Percentiles rank a stretch among this genome's conserved stretches.
Conservation (phyloP, 331 rosid genomes). For the Erythrophleum ivorense region DNA sequence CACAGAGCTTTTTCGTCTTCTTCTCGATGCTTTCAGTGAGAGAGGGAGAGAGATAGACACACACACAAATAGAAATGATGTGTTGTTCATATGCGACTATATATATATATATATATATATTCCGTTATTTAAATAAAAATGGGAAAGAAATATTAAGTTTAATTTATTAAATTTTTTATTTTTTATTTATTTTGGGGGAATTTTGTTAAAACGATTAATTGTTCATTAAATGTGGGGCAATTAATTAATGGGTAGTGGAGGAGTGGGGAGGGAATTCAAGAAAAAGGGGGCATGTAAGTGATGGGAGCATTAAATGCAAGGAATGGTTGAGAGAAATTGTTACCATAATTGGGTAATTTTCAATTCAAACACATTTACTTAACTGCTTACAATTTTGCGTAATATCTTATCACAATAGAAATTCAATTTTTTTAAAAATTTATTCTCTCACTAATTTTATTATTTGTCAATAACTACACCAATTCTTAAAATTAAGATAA, state of each 20-base stretch:
- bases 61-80: not conserved
- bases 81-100: not conserved
- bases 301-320: conserved; percentile 66
- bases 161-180: conserved; percentile 28
- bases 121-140: not conserved
- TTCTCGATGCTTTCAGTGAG: not conserved
- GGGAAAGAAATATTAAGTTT: conserved; percentile 37
- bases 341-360: conserved; percentile 34
- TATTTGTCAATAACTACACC: not conserved
- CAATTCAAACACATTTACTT: conserved; percentile 25
- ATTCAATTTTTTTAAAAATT: not conserved
- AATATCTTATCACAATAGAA: conserved; percentile 3
- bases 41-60: conserved; percentile 25
- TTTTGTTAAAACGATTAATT: conserved; percentile 40
- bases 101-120: not conserved
- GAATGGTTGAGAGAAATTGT: conserved; percentile 43
- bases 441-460: not conserved
- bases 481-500: not conserved
- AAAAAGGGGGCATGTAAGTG: conserved; percentile 38
- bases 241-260: conserved; percentile 62
- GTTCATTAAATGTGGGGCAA: conserved; percentile 57
- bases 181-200: not conserved
- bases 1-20: conserved; percentile 10
- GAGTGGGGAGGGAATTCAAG: conserved; percentile 73
- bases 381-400: conserved; percentile 25